phyloP scores from a whole-genome alignment of 2,329 filamentous ascomycete genomes.

The Talaromyces pinophilus region DNA sequence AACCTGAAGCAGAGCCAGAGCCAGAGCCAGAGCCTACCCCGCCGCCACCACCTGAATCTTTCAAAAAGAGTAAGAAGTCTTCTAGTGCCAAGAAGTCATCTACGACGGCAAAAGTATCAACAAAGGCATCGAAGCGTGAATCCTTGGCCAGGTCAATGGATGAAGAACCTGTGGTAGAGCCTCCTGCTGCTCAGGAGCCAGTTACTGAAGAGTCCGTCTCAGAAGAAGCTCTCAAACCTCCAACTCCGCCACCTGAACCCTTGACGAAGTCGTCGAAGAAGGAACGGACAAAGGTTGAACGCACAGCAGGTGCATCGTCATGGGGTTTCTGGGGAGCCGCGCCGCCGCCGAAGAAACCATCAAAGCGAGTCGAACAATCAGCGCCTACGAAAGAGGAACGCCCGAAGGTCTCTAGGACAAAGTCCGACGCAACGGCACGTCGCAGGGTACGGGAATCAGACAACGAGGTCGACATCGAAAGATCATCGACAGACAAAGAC shows the following conservation, averaged over 20 bases:
- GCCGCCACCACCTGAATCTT: slow-evolving; percentile 26
- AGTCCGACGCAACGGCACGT: slow-evolving; percentile 56
- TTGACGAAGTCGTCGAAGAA: slow-evolving; percentile 65
- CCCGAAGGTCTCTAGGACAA: slow-evolving; percentile 55
- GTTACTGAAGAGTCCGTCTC: slow-evolving; percentile 29
- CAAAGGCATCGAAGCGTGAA: slow-evolving; percentile 26
- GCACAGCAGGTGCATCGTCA: slow-evolving; percentile 64
- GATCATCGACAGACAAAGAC: slow-evolving; percentile 67
- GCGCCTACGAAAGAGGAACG: slow-evolving; percentile 41
- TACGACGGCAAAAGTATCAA: slow-evolving; percentile 26
- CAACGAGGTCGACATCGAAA: slow-evolving; percentile 55
- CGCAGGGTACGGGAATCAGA: slow-evolving; percentile 64
- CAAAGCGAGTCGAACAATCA: slow-evolving; percentile 48
- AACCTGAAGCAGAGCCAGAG: slow-evolving; percentile 29
- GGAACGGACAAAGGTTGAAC: slow-evolving; percentile 74
- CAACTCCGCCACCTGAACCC: slow-evolving; percentile 56
- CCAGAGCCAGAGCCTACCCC: slow-evolving; percentile 8
- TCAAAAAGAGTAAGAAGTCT: slow-evolving; percentile 37
- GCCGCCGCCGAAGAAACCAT: slow-evolving; percentile 48
- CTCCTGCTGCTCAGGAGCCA: slow-evolving; percentile 25
- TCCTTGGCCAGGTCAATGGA: slow-evolving; percentile 28
- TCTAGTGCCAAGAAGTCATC: slow-evolving; percentile 29
- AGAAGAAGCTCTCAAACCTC: slow-evolving; percentile 30
- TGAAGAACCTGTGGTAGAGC: slow-evolving; percentile 18
- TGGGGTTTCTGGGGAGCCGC: slow-evolving; percentile 75